phyloP scores from a whole-genome alignment of 2,329 filamentous ascomycete species.

The Diaporthe sp. region DNA sequence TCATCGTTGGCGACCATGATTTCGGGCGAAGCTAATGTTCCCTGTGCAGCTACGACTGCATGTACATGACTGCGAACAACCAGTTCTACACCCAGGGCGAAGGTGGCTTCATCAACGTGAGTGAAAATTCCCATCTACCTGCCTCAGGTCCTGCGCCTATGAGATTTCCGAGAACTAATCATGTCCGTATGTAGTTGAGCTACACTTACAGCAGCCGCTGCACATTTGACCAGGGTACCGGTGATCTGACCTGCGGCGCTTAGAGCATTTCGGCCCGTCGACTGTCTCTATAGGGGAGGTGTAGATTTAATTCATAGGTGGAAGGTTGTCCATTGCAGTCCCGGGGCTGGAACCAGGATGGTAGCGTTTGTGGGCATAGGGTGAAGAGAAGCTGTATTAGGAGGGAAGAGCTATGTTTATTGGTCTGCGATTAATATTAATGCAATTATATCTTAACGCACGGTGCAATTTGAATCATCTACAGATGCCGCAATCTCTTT shows the following conservation, averaged over 20 bases:
- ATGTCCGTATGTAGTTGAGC: background rate
- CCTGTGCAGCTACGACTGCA: conserved; percentile 40
- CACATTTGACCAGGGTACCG: background rate
- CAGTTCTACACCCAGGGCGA: conserved; percentile 39
- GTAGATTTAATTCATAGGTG: too few relatives aligned
- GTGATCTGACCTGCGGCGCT: conserved; percentile 20
- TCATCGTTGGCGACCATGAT: background rate
- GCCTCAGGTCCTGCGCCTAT: background rate
- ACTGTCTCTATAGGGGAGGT: too few relatives aligned
- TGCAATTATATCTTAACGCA: background rate
- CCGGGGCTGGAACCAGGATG: background rate
- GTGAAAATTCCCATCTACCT: background rate
- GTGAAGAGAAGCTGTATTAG: background rate
- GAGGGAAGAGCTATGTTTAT: background rate
- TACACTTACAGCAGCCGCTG: conserved; percentile 18
- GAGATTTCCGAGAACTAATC: background rate
- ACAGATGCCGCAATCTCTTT: background rate
- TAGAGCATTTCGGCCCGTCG: background rate
- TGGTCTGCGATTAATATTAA: background rate
- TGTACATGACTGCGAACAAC: conserved; percentile 42
- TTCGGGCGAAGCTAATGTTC: background rate
- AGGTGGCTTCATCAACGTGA: conserved; percentile 42
- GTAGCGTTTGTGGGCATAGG: background rate
- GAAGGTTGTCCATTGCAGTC: background rate
- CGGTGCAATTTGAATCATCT: too few relatives aligned